Evolutionary conservation across 352 stramenopile genomes (phyloP).

Genomic region (Pythium monospermum): DNA sequence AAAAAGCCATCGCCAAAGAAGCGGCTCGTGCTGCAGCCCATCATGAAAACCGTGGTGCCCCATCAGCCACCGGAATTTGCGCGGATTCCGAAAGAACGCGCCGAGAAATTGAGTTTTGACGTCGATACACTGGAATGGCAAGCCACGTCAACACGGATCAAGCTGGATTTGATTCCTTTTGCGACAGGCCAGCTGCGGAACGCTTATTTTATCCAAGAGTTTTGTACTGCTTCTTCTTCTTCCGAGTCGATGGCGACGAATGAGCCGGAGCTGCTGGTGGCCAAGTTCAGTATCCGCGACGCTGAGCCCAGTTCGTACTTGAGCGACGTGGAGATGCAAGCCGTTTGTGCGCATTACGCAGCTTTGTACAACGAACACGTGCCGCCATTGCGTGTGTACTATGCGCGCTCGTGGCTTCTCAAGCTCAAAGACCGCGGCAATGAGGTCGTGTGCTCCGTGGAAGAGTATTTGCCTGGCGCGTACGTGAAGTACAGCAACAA

Average conservation of each 20-base stretch:
- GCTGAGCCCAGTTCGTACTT: constrained; percentile 71
- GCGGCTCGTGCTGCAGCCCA: constrained; percentile 41
- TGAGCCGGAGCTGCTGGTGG: constrained; percentile 44
- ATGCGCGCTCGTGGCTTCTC: constrained; percentile 72
- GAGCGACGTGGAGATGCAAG: constrained; percentile 88
- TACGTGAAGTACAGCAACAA: constrained; percentile 90
- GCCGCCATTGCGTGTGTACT: constrained; percentile 75
- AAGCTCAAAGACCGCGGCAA: constrained; percentile 61
- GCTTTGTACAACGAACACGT: constrained; percentile 85
- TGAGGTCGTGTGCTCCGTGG: constrained; percentile 68
- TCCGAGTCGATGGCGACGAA: constrained; percentile 14
- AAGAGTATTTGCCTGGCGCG: constrained; percentile 70
- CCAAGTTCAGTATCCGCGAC: constrained; percentile 66
- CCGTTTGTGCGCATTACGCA: constrained; percentile 82
- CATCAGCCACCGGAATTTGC: constrained; percentile 68
- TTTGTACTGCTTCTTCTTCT: no score
- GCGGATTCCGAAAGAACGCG: constrained; percentile 50
- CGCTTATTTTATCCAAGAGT: constrained; percentile 73
- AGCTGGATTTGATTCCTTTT: constrained; percentile 77
- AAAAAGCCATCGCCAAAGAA: constrained; percentile 51
- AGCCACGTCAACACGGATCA: constrained; percentile 49
- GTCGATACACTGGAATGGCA: constrained; percentile 80
- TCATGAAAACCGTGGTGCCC: constrained; percentile 79
- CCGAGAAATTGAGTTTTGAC: constrained; percentile 81
- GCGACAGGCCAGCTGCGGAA: constrained; percentile 75